A percentile compares a stretch with the other conserved stretches of the same genome.
Conservation (phyloP, 2,329 filamentous ascomycete species). For the Purpureocillium takamizusanense region DNA sequence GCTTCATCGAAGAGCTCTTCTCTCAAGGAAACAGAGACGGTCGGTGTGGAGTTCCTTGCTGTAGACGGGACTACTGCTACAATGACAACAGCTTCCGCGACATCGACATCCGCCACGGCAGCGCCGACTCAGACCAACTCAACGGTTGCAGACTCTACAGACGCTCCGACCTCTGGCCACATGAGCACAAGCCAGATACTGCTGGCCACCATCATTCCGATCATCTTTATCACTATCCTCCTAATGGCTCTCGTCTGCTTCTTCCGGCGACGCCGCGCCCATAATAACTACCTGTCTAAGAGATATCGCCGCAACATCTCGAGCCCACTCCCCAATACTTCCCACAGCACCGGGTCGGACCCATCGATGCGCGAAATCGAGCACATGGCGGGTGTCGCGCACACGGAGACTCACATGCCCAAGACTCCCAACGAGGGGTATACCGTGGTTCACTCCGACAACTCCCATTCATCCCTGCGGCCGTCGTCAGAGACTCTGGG, state of each 20-base stretch:
- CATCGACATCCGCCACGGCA: slow-evolving; percentile 13
- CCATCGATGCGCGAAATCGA: slow-evolving; percentile 13
- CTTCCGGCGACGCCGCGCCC: slow-evolving; percentile 19
- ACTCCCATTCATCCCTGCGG: slow-evolving; percentile 13
- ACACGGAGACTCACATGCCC: slow-evolving; percentile 8
- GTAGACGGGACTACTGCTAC: slow-evolving; percentile 14
- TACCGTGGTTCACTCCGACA: slow-evolving; percentile 9
- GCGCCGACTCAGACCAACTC: slow-evolving; percentile 13
- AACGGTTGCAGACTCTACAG: slow-evolving; percentile 5
- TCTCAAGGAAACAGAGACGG: slow-evolving; percentile 25
- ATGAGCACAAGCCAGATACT: slow-evolving; percentile 26
- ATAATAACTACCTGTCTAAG: slow-evolving; percentile 16
- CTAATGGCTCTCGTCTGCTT: slow-evolving; percentile 24
- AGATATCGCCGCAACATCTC: slow-evolving; percentile 23
- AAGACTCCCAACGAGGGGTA: slow-evolving; percentile 12
- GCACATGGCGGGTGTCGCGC: slow-evolving; percentile 6
- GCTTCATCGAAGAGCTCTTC: slow-evolving; percentile 23
- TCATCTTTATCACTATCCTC: slow-evolving; percentile 24
- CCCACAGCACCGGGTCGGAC: slow-evolving; percentile 17
- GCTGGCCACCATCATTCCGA: slow-evolving; percentile 34
- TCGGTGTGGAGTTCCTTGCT: slow-evolving; percentile 25
- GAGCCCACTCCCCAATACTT: slow-evolving; percentile 17
- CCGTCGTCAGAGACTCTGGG: slow-evolving; percentile 18
- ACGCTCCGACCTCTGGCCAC: slow-evolving; percentile 9
- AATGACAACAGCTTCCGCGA: slow-evolving; percentile 11